phyloP scores from a whole-genome alignment of 148 eudicot species.

The Arbutus unedo region DNA sequence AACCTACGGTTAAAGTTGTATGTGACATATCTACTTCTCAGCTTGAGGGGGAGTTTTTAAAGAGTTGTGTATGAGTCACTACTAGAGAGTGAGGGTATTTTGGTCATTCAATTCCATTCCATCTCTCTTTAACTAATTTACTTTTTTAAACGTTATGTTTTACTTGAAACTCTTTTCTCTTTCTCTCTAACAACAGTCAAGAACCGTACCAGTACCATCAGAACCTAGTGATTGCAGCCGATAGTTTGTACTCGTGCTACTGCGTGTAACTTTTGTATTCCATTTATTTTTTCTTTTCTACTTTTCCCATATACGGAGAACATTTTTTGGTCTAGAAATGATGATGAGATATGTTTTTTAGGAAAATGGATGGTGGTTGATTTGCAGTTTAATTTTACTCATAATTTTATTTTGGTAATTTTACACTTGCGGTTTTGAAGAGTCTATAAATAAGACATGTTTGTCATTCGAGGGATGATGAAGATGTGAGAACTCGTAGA shows the following conservation, averaged over 20 bases:
- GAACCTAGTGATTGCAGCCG: not conserved
- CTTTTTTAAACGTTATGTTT: too few relatives aligned
- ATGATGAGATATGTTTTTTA: not conserved
- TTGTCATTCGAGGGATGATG: too few relatives aligned
- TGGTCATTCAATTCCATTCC: too few relatives aligned
- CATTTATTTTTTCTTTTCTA: not conserved
- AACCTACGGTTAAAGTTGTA: too few relatives aligned
- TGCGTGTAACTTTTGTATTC: not conserved
- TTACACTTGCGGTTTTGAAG: not conserved
- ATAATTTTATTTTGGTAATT: not conserved
- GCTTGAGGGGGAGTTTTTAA: too few relatives aligned
- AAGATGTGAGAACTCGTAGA: too few relatives aligned
- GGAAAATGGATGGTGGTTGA: not conserved
- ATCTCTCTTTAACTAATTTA: too few relatives aligned
- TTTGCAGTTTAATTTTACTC: not conserved
- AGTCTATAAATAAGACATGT: not conserved
- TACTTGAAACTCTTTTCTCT: too few relatives aligned
- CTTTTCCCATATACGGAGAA: not conserved
- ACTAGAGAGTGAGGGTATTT: too few relatives aligned
- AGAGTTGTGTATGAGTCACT: too few relatives aligned
- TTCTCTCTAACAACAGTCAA: not conserved
- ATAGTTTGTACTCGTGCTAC: not conserved
- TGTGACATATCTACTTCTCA: too few relatives aligned
- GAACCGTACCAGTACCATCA: not conserved
- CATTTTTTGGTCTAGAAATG: not conserved